Conservation (phyloP, 805 yeast species). For the Candida chauliodis region DNA sequence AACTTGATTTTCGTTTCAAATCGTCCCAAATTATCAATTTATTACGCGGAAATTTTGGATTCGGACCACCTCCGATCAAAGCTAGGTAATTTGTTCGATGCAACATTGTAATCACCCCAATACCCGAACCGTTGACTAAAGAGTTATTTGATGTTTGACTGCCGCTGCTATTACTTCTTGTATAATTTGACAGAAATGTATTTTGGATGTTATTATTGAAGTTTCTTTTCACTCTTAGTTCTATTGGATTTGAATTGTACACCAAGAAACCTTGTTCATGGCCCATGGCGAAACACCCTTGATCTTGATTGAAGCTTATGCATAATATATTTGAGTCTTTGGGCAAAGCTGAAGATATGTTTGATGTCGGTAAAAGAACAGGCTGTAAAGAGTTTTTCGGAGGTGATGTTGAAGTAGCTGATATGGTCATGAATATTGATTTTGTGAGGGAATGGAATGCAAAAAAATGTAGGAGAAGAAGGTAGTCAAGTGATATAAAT, state of each 20-base stretch:
- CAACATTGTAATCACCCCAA: conserved; percentile 77
- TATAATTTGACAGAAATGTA: neutral
- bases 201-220: conserved; percentile 20
- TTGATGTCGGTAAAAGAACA: conserved; percentile 1
- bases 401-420: neutral
- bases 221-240: conserved; percentile 60
- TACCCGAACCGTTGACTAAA: conserved; percentile 44
- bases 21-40: conserved; percentile 92
- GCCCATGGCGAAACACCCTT: conserved; percentile 83
- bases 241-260: conserved; percentile 85
- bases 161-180: conserved; percentile 4
- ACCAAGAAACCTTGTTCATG: conserved; percentile 80
- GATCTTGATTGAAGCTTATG: conserved; percentile 83
- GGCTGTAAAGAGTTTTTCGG: neutral
- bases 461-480: neutral
- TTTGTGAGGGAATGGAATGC: neutral
- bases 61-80: conserved; percentile 83
- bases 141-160: conserved; percentile 1
- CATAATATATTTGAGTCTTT: conserved; percentile 32
- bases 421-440: neutral
- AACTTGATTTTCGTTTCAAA: conserved; percentile 66
- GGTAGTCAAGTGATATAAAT: too few relatives aligned
- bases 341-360: conserved; percentile 1
- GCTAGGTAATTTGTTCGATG: conserved; percentile 89
- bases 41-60: conserved; percentile 74